Evolutionary conservation across 768 basidiomycete species (phyloP).

Genomic region (Tylopilus subfusipes): DNA sequence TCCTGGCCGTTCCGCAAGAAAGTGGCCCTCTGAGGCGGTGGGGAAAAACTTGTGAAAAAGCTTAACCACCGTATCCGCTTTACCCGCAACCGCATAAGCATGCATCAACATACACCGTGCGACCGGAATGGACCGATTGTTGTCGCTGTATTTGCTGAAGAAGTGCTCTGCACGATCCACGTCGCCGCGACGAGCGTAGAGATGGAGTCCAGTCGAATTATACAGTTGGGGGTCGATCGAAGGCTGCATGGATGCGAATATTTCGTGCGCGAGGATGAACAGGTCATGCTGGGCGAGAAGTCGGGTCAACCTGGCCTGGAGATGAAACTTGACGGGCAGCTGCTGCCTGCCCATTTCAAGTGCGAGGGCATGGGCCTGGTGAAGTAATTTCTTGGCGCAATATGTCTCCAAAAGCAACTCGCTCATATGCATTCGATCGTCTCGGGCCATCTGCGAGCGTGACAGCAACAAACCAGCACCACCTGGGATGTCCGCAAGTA

Average conservation of each 20-base stretch:
- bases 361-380: constrained; percentile 40
- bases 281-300: constrained; percentile 39
- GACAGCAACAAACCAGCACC: constrained; percentile 27
- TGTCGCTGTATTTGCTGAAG: constrained; percentile 36
- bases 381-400: constrained; percentile 29
- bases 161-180: constrained; percentile 39
- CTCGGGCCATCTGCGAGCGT: constrained; percentile 22
- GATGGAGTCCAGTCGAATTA: constrained; percentile 46
- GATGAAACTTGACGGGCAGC: constrained; percentile 27
- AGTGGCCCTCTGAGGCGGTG: constrained; percentile 23
- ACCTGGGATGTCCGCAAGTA: constrained; percentile 33
- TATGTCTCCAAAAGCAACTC: constrained; percentile 42
- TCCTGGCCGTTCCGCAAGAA: constrained; percentile 37
- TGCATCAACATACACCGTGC: constrained; percentile 51
- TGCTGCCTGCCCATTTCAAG: constrained; percentile 38
- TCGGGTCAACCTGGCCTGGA: constrained; percentile 39
- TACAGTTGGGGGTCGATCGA: constrained; percentile 16
- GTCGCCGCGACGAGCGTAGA: constrained; percentile 54
- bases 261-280: constrained; percentile 42
- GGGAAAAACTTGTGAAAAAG: constrained; percentile 60
- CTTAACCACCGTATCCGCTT: constrained; percentile 38
- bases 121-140: constrained; percentile 21
- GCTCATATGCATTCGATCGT: constrained; percentile 32
- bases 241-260: constrained; percentile 37
- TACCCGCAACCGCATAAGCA: constrained; percentile 48